Evolutionary conservation across 306 rosid genomes (phyloP), one percentile per base, ranked within the genome.

Genomic region (Vigna trinervia): DNA sequence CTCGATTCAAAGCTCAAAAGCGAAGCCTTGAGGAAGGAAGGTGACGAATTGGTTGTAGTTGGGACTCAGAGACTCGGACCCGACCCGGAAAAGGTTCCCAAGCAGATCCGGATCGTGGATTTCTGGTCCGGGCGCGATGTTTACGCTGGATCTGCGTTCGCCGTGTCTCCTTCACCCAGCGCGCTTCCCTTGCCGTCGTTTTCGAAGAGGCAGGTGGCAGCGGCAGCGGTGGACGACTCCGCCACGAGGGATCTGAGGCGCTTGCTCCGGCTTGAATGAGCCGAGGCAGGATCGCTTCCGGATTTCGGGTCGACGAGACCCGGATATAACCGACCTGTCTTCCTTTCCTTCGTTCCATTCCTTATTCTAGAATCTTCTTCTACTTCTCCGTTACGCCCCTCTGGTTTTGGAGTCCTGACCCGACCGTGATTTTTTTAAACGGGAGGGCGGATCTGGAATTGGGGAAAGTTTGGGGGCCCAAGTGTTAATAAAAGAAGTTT

Each of bases 231-330:
- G 0, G 97, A 83, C 12, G 92, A 92, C 83, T 89, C 89, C 11
- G 99, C 99, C 2, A 89, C 99, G 26, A 79, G 97, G 82, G 91
- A 88, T 77, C 89, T 95, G 69, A 87, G 99, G 83, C 96, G 97
- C 10, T 66, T 95, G 70, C 97, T 95, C 30, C 87, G 99, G 12
- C 85, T 95, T 14, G 97, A 84, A 50, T 88, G 66, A 74, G 1
- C 12, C n/a, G 36, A 22, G 30, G 0, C 56, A 57, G 78, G 69
- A 8, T 0, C 2, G 1, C 0, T 20, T 43, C 51, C 63, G 78
- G 73, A 47, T 46, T 22, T 64, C n/a, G 30, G 60, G 67, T 66
- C 76, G 60, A 5, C 11, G 6, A 57, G 68, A 74, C 53, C 73
- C 48, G 20, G 74, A n/a, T 15, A 1, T 11, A 13, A 9, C 51